Evolutionary conservation across 2,329 filamentous ascomycete genomes (phyloP), one percentile per base, ranked within the genome.

Genomic region (Fusarium agapanthi): DNA sequence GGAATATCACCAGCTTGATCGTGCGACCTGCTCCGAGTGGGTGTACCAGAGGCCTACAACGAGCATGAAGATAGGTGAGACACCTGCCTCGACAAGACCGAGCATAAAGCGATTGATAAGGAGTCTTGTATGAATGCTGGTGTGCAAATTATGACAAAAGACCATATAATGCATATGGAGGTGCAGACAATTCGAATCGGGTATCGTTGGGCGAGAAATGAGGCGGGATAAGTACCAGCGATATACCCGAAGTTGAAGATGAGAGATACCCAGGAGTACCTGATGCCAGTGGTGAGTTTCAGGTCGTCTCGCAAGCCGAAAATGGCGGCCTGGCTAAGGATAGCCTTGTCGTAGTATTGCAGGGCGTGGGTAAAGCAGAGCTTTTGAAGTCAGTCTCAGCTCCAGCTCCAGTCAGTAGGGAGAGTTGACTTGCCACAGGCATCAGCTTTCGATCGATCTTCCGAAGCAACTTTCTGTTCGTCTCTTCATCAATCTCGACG

Each of bases 361-460:
- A 50, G 47, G 1, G 47, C 47, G 15, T 50, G 32, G 16, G 47
- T 50, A 6, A 50, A 50, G 3, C 22, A 32, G 11, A 50, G 47
- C 47, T 50, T 32, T 18, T 10, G 8, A 9, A 14, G 47, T 50
- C 10, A 34, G 32, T 34, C 6, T 34, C 1, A 18, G 34, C 0
- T 0, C 0, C 34, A 35, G 34, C 34, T 18, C 34, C 15, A 18
- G 15, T 35, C 0, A 35, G 34, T 35, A 35, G 15, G 0, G 16
- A 35, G 34, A 35, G 34, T 35, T 35, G 34, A 14, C 47, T 32
- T 32, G 8, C 47, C 22, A 50, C 47, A 14, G 47, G 47, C 47
- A 50, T 50, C 28, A 50, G 30, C 10, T 50, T 50, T 2, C 28
- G 15, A 2, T 50, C 47, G 12, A 50, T 34, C 28, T 24, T 50